phyloP scores from a whole-genome alignment of 2,329 filamentous ascomycete species.

The Ophiognomonia clavigignenti-juglandacearum region DNA sequence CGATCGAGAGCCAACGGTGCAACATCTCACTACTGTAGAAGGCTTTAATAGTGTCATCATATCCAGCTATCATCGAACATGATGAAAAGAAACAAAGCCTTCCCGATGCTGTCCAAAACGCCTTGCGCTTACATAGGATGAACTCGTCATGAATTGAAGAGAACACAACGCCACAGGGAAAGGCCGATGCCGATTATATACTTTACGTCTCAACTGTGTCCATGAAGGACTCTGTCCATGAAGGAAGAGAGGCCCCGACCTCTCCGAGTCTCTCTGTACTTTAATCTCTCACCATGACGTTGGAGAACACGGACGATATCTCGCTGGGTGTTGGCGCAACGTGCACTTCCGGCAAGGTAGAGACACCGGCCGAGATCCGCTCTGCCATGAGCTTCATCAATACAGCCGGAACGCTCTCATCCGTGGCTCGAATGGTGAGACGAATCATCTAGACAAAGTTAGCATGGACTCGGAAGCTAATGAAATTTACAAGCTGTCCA shows the following conservation, averaged over 20 bases:
- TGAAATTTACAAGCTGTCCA: too few relatives aligned
- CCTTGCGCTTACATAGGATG: slow-evolving; percentile 8
- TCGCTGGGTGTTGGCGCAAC: slow-evolving; percentile 41
- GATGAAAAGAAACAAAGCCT: background rate
- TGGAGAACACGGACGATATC: slow-evolving; percentile 52
- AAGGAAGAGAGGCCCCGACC: background rate
- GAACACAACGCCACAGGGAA: background rate
- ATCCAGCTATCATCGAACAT: background rate
- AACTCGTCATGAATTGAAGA: too few relatives aligned
- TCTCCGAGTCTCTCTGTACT: background rate
- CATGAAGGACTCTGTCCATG: slow-evolving; percentile 4
- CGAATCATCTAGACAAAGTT: slow-evolving; percentile 73
- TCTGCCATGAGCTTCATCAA: slow-evolving; percentile 86
- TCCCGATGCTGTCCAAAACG: slow-evolving; percentile 14
- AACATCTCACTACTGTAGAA: too few relatives aligned
- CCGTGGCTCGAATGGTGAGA: slow-evolving; percentile 87
- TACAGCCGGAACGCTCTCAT: slow-evolving; percentile 78
- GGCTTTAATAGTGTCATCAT: too few relatives aligned
- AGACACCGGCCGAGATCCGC: slow-evolving; percentile 56
- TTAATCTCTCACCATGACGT: slow-evolving; percentile 44
- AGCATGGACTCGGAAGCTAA: too few relatives aligned
- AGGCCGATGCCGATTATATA: slow-evolving; percentile 1
- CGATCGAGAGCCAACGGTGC: too few relatives aligned
- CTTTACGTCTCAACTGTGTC: background rate
- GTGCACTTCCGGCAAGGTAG: slow-evolving; percentile 34